Evolutionary conservation across 2,329 filamentous ascomycete species (phyloP), one percentile per base, ranked within the genome.

Genomic region (Claviceps citrina): DNA sequence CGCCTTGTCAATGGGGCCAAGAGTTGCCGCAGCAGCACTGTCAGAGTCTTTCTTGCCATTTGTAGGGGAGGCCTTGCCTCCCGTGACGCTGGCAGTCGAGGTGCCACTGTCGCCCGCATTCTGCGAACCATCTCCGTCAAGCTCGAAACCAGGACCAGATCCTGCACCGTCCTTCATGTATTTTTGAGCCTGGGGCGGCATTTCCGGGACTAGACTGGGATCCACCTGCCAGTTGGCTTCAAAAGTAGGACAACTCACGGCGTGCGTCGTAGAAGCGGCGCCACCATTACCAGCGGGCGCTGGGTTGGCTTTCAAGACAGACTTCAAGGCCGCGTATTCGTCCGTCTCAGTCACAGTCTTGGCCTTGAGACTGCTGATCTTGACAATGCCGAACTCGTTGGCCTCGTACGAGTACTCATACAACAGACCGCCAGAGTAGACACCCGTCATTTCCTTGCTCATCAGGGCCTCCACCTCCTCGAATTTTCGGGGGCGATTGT

Each of bases 341-440:
- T 60, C 46, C 16, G 33, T 62, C 47, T 80, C 71, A 25, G 63
- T 64, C 43, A 82, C 70, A 4, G 59, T 63, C 56, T 60, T 53
- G 47, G 69, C 72, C 35, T 60, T 54, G 54, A 91, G 67, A 55
- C 60, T 52, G 46, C 69, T 71, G 54, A 91, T 67, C 43, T 73
- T 63, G 55, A 87, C 85, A 43, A 93, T 78, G 47, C 87, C 89
- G 61, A 78, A 96, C 34, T 78, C 70, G 64, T 78, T 84, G 45
- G 70, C 69, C 62, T 93, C 85, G 54, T 81, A 65, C 8, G 82
- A 79, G 68, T 94, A 98, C 64, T 96, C 87, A 66, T 95, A 98
- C 60, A 95, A 83, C 30, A 98, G 74, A 59, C 91, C 91, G 53
- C 91, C 91, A 31, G 87, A 95, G 73, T 94, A 96, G 53, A 95